Percentiles rank a stretch among this genome's conserved stretches.
These are phyloP conservation scores for Melanogaster broomeanus DNA, from an alignment of 768 basidiomycete species.

Conservation along the genomic window DNA sequence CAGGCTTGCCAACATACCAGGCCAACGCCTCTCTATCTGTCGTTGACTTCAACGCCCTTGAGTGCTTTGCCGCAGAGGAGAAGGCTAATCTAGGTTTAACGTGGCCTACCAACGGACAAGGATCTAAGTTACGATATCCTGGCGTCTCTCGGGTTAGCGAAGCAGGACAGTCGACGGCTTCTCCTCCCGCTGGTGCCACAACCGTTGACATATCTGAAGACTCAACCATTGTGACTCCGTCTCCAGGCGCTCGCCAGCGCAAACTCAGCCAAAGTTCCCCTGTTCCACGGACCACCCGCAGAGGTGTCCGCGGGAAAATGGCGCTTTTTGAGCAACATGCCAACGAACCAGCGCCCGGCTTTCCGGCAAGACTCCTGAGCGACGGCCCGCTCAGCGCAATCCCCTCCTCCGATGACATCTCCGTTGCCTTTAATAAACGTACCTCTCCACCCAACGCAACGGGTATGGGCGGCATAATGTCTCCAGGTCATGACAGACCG, in stretches of 20 bases:
- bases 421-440: slow-evolving; percentile 17
- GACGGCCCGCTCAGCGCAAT: slow-evolving; percentile 37
- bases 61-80: slow-evolving; percentile 73
- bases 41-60: slow-evolving; percentile 78
- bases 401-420: slow-evolving; percentile 44
- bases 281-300: slow-evolving; percentile 59
- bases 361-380: slow-evolving; percentile 39
- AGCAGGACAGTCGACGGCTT: slow-evolving; percentile 3
- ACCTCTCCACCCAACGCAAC: slow-evolving; percentile 4
- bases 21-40: slow-evolving; percentile 52
- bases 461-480: slow-evolving; percentile 36
- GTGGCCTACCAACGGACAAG: slow-evolving; percentile 37
- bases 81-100: slow-evolving; percentile 62
- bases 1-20: slow-evolving; percentile 70
- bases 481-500: slow-evolving; percentile 77
- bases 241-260: slow-evolving; percentile 61
- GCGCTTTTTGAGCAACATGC: slow-evolving; percentile 79
- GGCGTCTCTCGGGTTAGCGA: slow-evolving; percentile 16
- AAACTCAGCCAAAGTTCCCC: slow-evolving; percentile 86
- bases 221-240: slow-evolving; percentile 9
- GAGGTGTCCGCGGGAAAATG: slow-evolving; percentile 76
- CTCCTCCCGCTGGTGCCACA: background rate
- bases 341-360: slow-evolving; percentile 49
- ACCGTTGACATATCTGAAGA: slow-evolving; percentile 14
- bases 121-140: slow-evolving; percentile 12